Evolutionary conservation across 352 stramenopile genomes (phyloP).

Genomic region (Phytophthora chlamydospora): DNA sequence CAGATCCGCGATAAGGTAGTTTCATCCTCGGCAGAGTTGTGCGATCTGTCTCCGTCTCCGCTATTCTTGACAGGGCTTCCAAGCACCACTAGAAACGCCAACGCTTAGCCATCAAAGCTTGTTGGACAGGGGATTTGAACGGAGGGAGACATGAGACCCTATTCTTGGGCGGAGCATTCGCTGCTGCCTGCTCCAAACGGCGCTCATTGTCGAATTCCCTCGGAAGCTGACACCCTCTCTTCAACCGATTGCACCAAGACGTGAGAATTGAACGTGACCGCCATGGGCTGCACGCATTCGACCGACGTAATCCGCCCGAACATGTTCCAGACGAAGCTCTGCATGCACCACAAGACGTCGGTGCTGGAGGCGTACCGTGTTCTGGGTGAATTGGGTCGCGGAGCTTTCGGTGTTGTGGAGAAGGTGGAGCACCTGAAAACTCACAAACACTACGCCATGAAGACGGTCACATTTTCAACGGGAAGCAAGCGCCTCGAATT

Average conservation of each 20-base stretch:
- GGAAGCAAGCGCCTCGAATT: conserved; percentile 73
- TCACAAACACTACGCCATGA: conserved; percentile 78
- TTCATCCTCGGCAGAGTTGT: no score
- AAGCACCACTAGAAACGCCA: no score
- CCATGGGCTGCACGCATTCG: conserved; percentile 77
- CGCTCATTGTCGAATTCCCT: conserved; percentile 18
- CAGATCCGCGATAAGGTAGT: no score
- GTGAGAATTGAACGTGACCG: conserved; percentile 1
- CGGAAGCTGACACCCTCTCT: not conserved
- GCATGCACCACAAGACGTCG: conserved; percentile 68
- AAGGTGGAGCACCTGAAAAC: conserved; percentile 75
- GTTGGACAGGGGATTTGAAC: not conserved
- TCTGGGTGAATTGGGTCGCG: conserved; percentile 65
- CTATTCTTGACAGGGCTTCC: conserved; percentile 11
- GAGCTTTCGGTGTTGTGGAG: conserved; percentile 78
- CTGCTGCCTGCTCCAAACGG: not conserved
- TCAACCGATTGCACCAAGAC: not conserved
- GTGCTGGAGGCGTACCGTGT: conserved; percentile 53
- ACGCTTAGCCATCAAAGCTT: conserved; percentile 1
- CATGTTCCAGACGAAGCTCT: conserved; percentile 82
- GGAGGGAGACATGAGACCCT: not conserved
- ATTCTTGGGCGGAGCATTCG: conserved; percentile 9
- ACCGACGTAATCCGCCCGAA: conserved; percentile 58
- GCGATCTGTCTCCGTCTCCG: not conserved
- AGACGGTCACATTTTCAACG: conserved; percentile 71